A percentile compares a stretch with the other conserved stretches of the same genome.
phyloP scores from a whole-genome alignment of 2,329 filamentous ascomycete genomes.

The Colletotrichum viniferum region DNA sequence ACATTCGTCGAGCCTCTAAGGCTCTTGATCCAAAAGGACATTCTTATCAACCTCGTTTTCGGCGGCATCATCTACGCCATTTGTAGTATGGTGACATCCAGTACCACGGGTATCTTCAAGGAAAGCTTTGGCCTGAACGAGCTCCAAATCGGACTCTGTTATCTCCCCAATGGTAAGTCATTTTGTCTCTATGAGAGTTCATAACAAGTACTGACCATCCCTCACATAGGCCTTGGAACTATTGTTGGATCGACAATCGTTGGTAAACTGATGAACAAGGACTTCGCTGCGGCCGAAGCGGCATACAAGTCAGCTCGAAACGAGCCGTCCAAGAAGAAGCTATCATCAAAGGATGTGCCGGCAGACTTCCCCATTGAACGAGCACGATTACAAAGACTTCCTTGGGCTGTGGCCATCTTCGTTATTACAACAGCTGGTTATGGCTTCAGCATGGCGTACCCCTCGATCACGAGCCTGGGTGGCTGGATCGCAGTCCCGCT shows the following conservation, averaged over 20 bases:
- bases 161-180: conserved; percentile 28
- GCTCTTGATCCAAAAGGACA: conserved; percentile 45
- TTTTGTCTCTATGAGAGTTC: accelerated
- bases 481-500: conserved; percentile 31
- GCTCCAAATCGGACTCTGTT: conserved; percentile 27
- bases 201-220: not conserved
- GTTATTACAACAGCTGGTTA: conserved; percentile 40
- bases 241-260: conserved; percentile 44
- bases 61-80: conserved; percentile 39
- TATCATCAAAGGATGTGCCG: conserved; percentile 29
- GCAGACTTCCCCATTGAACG: conserved; percentile 47
- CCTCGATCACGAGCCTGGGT: not conserved
- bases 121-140: conserved; percentile 26
- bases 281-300: conserved; percentile 17
- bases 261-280: conserved; percentile 45
- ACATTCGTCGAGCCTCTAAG: conserved; percentile 40
- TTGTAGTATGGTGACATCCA: conserved; percentile 53
- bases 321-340: conserved; percentile 23
- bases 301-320: conserved; percentile 26
- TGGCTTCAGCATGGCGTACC: conserved; percentile 32
- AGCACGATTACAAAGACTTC: conserved; percentile 40
- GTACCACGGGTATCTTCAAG: conserved; percentile 41
- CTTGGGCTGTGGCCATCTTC: conserved; percentile 34
- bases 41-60: conserved; percentile 45
- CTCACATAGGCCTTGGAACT: conserved; percentile 34